These are phyloP conservation scores for Corymbia citriodora DNA, from an alignment of 441 rosid genomes.

Conservation along the genomic window DNA sequence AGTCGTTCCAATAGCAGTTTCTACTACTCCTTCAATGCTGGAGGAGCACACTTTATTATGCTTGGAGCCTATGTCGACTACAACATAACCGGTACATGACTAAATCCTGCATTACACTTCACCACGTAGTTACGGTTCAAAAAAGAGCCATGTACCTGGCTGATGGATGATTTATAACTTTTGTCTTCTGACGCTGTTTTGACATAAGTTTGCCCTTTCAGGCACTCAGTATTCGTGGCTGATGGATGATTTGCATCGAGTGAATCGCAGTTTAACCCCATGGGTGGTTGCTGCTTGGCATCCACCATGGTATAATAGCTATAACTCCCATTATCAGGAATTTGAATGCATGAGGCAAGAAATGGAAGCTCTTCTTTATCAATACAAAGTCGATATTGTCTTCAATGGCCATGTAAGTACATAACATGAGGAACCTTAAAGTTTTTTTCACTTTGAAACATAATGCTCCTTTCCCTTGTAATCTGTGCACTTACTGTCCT, in stretches of 20 bases:
- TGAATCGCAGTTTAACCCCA: conserved; percentile 46
- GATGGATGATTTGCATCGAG: conserved; percentile 34
- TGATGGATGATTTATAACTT: neutral
- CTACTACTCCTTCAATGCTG: conserved; percentile 59
- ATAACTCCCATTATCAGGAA: conserved; percentile 46
- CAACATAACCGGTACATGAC: conserved; percentile 34
- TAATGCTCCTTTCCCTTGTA: neutral
- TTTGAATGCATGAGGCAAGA: conserved; percentile 52
- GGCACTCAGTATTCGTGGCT: conserved; percentile 46
- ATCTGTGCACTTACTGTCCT: neutral
- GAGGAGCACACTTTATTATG: conserved; percentile 54
- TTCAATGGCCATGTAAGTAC: conserved; percentile 53
- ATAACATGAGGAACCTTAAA: neutral
- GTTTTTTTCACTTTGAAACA: neutral
- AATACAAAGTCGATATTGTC: conserved; percentile 47
- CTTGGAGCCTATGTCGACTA: conserved; percentile 55
- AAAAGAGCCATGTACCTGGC: neutral
- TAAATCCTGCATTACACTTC: neutral
- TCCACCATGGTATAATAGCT: conserved; percentile 61
- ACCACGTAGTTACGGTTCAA: neutral
- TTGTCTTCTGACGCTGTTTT: neutral
- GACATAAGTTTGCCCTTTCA: neutral
- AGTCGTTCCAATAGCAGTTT: conserved; percentile 46
- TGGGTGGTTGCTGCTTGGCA: conserved; percentile 60
- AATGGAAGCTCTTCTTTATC: conserved; percentile 49